Percentiles rank a stretch among this genome's conserved stretches.
Evolutionary conservation across 2,329 filamentous ascomycete species (phyloP).

Genomic region (Apiospora kogelbergensis): DNA sequence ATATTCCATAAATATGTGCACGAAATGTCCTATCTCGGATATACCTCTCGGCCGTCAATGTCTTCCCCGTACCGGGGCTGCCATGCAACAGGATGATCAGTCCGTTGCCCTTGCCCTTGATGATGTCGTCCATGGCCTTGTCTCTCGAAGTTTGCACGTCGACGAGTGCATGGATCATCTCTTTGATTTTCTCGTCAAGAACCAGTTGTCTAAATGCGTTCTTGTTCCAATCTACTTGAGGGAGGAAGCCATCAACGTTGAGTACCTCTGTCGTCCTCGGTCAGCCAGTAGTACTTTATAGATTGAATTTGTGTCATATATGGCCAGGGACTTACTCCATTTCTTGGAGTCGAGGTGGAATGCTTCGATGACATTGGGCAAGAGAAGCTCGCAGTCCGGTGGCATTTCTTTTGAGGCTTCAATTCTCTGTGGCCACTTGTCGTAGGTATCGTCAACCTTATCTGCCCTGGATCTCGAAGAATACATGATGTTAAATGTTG

Average conservation of each 20-base stretch:
- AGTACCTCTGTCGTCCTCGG: neutral
- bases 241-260: neutral
- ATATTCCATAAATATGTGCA: neutral
- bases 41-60: constrained; percentile 12
- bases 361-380: neutral
- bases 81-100: constrained; percentile 10
- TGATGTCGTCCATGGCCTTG: constrained; percentile 3
- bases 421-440: neutral
- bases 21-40: neutral
- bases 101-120: constrained; percentile 13
- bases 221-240: constrained; percentile 9
- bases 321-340: neutral
- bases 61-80: constrained; percentile 12
- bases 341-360: neutral
- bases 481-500: neutral
- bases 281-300: neutral
- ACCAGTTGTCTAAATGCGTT: constrained; percentile 8
- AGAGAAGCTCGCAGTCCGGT: neutral
- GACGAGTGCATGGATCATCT: constrained; percentile 9
- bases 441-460: neutral
- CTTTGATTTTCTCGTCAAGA: constrained; percentile 6
- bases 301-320: neutral
- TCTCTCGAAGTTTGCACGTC: constrained; percentile 3
- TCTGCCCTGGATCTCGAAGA: neutral
- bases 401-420: neutral